Percentiles rank a stretch among this genome's conserved stretches.
Evolutionary conservation across 2,329 filamentous ascomycete species (phyloP).

Genomic region (Triangularia setosa): DNA sequence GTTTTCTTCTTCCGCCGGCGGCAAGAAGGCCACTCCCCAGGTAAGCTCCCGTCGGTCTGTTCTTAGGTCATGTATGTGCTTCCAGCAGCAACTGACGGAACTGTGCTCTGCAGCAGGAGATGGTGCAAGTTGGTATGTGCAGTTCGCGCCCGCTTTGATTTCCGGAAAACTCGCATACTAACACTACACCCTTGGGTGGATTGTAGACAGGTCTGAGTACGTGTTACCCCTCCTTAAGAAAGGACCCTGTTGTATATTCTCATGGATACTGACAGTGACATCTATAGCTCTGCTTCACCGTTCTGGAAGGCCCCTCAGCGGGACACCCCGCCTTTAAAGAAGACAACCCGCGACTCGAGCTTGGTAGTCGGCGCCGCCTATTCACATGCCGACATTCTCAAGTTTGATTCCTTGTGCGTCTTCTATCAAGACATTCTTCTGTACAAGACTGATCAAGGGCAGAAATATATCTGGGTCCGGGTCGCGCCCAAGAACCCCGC

Average conservation of each 20-base stretch:
- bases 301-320: slow-evolving; percentile 72
- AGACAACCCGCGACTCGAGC: slow-evolving; percentile 57
- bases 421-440: background rate
- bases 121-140: slow-evolving; percentile 93
- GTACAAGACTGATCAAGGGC: slow-evolving; percentile 11
- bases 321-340: slow-evolving; percentile 50
- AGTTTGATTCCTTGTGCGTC: slow-evolving; percentile 75
- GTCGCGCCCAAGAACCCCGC: slow-evolving; percentile 72
- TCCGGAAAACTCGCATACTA: slow-evolving; percentile 11
- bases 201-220: slow-evolving; percentile 60
- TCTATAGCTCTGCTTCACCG: slow-evolving; percentile 71
- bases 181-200: slow-evolving; percentile 18
- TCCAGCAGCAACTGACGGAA: slow-evolving; percentile 3
- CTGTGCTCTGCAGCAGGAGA: slow-evolving; percentile 66
- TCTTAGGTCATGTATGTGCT: background rate
- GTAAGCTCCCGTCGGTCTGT: slow-evolving; percentile 43
- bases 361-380: slow-evolving; percentile 92
- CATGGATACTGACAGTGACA: slow-evolving; percentile 27
- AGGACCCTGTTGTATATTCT: background rate
- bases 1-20: slow-evolving; percentile 62
- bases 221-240: slow-evolving; percentile 32
- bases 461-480: slow-evolving; percentile 59
- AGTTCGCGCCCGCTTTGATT: background rate
- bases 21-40: slow-evolving; percentile 69
- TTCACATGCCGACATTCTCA: slow-evolving; percentile 92